Evolutionary conservation across 139 green algal species (phyloP), one percentile per base, ranked within the genome.

Genomic region (Prasinococcaceae sp.): DNA sequence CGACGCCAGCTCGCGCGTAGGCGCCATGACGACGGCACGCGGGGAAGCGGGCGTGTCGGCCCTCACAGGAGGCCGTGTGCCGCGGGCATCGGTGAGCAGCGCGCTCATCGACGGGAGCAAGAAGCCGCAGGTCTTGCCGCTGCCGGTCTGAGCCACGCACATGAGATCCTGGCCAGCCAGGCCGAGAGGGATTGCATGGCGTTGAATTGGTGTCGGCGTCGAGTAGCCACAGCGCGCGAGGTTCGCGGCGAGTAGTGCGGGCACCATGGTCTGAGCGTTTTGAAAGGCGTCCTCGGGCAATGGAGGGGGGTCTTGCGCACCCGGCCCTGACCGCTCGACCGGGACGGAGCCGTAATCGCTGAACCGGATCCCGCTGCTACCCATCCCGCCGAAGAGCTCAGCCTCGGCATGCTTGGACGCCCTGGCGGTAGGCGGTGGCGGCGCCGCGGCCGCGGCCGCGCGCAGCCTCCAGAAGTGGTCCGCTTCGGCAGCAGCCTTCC

Each of bases 81-180:
- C 37, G 30, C 50, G 24, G n/a, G 54, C 30, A 6, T 57, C 12
- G 33, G 33, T 14, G 33, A 41, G 33, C 12, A 41, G 12, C 32
- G 50, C 53, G 40, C 6, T 30, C 17, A 85, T 32, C 78, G 89
- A 82, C 19, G 84, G 84, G 42, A 94, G 70, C 41, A 88, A 58
- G 69, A 89, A 94, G 1, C 80, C 74, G 1, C 79, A 77, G 12
- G 84, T 94, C 65, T 94, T 94, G 37, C 84, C 84, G 49, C 59
- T 79, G 42, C 84, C 84, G 16, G 84, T 94, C 63, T 88, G 80
- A 36, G 84, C 84, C 44, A 90, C 76, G 32, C 79, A 80, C 63
- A 85, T 60, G 45, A 63, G 30, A 40, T 68, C 51, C 10, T 42
- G 25, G 6, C 88, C 86, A 1, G 37, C 30, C 26, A 93, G 70